These are phyloP conservation scores for Trichosporon faecale DNA, from an alignment of 1,284 basidiomycete species.

Conservation along the genomic window DNA sequence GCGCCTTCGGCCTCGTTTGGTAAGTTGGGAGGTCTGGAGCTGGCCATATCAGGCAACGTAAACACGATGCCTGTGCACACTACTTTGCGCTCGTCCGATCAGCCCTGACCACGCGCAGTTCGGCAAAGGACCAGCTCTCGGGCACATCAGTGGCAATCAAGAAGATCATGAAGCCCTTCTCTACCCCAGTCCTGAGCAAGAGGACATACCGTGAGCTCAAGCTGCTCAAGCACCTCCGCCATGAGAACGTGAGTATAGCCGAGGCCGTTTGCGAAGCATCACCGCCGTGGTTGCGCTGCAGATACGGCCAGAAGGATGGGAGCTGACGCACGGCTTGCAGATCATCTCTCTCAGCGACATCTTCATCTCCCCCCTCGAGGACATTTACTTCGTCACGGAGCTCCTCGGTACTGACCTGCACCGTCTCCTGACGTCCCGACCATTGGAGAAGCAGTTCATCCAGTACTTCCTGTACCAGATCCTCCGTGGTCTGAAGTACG, in stretches of 20 bases:
- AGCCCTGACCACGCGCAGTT: conserved; percentile 58
- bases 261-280: background rate
- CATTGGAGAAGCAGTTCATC: conserved; percentile 99
- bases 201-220: conserved; percentile 98
- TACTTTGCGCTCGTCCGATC: background rate
- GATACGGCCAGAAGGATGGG: background rate
- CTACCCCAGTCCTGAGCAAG: conserved; percentile 96
- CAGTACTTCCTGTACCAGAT: conserved; percentile 99
- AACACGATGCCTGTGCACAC: background rate
- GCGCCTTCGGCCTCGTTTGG: conserved; percentile 95
- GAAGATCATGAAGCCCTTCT: conserved; percentile 99
- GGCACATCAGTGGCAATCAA: conserved; percentile 94
- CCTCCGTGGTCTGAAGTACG: conserved; percentile 96
- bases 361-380: conserved; percentile 97
- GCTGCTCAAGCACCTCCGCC: conserved; percentile 95
- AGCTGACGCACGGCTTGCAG: conserved; percentile 52
- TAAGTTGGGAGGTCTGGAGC: conserved; percentile 50
- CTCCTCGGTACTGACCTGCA: conserved; percentile 97
- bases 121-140: conserved; percentile 96
- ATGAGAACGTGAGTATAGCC: conserved; percentile 75
- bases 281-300: background rate
- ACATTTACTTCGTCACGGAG: conserved; percentile 99
- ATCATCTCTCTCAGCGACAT: conserved; percentile 99
- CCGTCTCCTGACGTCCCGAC: conserved; percentile 89
- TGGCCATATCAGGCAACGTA: background rate